Evolutionary conservation across 352 stramenopile species (phyloP), one percentile per base, ranked within the genome.

Genomic region (Pythium graminicola): DNA sequence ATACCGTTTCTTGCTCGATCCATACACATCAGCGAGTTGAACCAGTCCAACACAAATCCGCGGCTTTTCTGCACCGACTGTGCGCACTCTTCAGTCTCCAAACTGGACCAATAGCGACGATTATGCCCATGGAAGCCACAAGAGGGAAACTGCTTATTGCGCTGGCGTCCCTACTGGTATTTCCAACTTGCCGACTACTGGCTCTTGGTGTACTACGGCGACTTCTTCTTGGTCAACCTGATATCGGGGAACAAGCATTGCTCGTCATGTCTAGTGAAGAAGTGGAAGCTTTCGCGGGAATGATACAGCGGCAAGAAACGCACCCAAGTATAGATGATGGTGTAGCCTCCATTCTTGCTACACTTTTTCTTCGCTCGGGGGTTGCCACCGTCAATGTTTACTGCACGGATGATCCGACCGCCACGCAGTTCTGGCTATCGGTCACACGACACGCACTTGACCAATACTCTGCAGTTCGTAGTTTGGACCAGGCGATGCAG

Each of bases 91-190:
- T 54, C 1, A 44, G 42, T 28, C 10, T 54, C 8, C 26, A 53
- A 3, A 10, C 23, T 1, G 33, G 33, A 14, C 6, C 13, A 23
- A 6, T 19, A 2, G 17, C 23, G 4, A 31, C 55, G 1, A 8
- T 50, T 13, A 11, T 50, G 14, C 32, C 38, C 13, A 32, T 23
- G 33, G 27, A 20, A 14, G 13, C 36, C n/a, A 14, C 23, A 14
- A 10, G 28, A 35, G 56, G 56, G 2, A 64, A 64, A 23, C 33
- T 64, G 35, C 17, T 64, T 32, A 31, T 58, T 22, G 27, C 49
- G 22, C 42, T 64, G 0, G 17, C 16, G 5, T 3, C 35, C 1
- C 26, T 24, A 10, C 6, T 50, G 7, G 17, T 32, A 31, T 7
- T 20, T 2, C 39, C 47, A 10, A n/a, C 19, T n/a, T 28, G 31